These are phyloP conservation scores for Hypoxylon sp. DNA, from an alignment of 2,329 filamentous ascomycete genomes.

Conservation along the genomic window DNA sequence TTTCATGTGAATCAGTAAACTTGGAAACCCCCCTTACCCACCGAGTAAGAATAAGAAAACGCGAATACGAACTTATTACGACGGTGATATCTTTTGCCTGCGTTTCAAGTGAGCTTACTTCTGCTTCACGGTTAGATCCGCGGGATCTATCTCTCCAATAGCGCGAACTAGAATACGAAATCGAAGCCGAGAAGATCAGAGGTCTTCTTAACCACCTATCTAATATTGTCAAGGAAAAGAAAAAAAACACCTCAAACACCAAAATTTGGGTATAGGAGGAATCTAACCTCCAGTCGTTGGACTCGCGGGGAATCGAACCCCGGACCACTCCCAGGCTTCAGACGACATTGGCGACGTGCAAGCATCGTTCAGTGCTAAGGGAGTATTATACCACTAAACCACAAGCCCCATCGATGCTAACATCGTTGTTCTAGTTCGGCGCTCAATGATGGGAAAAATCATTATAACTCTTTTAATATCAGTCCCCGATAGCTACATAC, in stretches of 20 bases:
- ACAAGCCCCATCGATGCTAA: conserved; percentile 29
- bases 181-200: not conserved
- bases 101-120: not conserved
- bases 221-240: not conserved
- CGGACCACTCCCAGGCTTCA: conserved; percentile 49
- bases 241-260: not conserved
- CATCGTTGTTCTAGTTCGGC: too few relatives aligned
- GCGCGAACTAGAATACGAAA: not conserved
- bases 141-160: not conserved
- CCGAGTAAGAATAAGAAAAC: conserved; percentile 14
- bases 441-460: too few relatives aligned
- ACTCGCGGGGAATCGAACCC: conserved; percentile 58
- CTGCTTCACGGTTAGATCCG: not conserved
- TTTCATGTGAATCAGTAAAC: conserved; percentile 8
- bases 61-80: conserved; percentile 21
- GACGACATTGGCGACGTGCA: not conserved
- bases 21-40: not conserved
- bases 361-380: conserved; percentile 18
- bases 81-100: not conserved
- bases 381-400: conserved; percentile 38
- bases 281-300: conserved; percentile 42
- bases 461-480: too few relatives aligned
- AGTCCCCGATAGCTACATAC: too few relatives aligned
- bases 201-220: not conserved
- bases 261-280: conserved; percentile 30